These are phyloP conservation scores for Juglanconis juglandina DNA, from an alignment of 2,329 filamentous ascomycete species.

Conservation along the genomic window DNA sequence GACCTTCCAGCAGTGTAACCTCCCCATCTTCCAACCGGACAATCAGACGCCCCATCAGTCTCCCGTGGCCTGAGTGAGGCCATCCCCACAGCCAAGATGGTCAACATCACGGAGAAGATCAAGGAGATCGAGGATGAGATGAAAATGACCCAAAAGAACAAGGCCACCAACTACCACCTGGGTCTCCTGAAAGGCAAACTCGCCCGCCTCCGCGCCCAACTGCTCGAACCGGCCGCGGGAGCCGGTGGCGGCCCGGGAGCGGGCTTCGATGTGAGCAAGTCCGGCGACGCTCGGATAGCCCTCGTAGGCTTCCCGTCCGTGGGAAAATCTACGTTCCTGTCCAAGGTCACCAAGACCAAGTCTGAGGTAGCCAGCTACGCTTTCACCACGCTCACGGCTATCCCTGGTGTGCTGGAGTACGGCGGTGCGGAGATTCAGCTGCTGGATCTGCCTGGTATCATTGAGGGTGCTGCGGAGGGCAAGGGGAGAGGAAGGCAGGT, in stretches of 20 bases:
- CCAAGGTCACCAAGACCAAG: slow-evolving; percentile 96
- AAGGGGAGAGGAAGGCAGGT: slow-evolving; percentile 95
- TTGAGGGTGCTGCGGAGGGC: slow-evolving; percentile 92
- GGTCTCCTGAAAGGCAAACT: slow-evolving; percentile 98
- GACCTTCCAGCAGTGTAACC: neutral
- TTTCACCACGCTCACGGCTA: slow-evolving; percentile 96
- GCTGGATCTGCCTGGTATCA: slow-evolving; percentile 95
- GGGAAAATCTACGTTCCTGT: slow-evolving; percentile 97
- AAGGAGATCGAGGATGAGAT: slow-evolving; percentile 99
- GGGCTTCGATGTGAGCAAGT: slow-evolving; percentile 94
- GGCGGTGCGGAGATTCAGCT: slow-evolving; percentile 97
- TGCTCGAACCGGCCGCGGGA: slow-evolving; percentile 83
- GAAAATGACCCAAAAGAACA: slow-evolving; percentile 93
- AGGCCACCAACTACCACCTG: slow-evolving; percentile 77
- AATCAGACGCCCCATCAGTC: neutral
- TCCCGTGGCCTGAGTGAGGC: slow-evolving; percentile 12
- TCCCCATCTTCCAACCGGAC: neutral
- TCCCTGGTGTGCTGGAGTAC: slow-evolving; percentile 95
- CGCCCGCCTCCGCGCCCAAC: slow-evolving; percentile 86
- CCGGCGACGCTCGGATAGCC: slow-evolving; percentile 92
- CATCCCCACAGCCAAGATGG: slow-evolving; percentile 61
- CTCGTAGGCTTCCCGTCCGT: slow-evolving; percentile 98
- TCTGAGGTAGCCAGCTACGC: slow-evolving; percentile 94
- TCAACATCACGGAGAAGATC: slow-evolving; percentile 99
- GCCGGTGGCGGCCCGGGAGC: slow-evolving; percentile 73